Base-by-base conservation (phyloP, 108 stramenopile genomes). In the Skeletonema marinoi region DNA sequence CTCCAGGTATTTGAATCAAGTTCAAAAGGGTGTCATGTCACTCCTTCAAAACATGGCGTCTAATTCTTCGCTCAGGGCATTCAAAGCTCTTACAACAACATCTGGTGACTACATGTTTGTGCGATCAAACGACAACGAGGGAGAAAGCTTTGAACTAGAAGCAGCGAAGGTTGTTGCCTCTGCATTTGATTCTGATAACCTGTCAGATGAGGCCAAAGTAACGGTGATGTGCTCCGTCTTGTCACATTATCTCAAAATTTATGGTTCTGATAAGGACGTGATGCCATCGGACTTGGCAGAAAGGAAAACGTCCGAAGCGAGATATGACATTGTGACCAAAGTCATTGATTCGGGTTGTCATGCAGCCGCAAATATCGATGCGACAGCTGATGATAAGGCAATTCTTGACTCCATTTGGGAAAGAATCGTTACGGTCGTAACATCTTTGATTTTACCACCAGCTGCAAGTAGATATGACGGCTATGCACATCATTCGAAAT, bases 1-100 rank as follows among this genome's bases (percentile, higher is more conserved):
- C 44, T 75, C 90, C 21, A 80, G 85, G 44, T 96, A 85, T 64
- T 77, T 93, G 11, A 91, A 90, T 38, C 92, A 92, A 79, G 88
- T 90, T 11, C 95, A 96, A 71, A 77, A 88, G 66, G 71, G 81
- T 31, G 80, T 81, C 50, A 59, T 93, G 62, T 86, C 92, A 21
- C 48, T 96, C 46, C 82, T 96, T 5, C 83, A 85, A 65, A 44
- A 69, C 6, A 92, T 95, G 89, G 85, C 87, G 31, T 74, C 74
- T 11, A 73, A 87, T 70, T 88, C 88, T 39, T 95, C 94, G 12
- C 65, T 75, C 16, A 73, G 81, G 21, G 89, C 92, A 30, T 86
- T 91, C 21, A 66, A 82, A 35, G 78, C 72, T 30, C 71, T 93
- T 13, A 74, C 88, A 0, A 63, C 61, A 14, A 50, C 92, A 19